Base-by-base conservation (phyloP, 2,329 filamentous ascomycete species). In the Neonectria hederae region DNA sequence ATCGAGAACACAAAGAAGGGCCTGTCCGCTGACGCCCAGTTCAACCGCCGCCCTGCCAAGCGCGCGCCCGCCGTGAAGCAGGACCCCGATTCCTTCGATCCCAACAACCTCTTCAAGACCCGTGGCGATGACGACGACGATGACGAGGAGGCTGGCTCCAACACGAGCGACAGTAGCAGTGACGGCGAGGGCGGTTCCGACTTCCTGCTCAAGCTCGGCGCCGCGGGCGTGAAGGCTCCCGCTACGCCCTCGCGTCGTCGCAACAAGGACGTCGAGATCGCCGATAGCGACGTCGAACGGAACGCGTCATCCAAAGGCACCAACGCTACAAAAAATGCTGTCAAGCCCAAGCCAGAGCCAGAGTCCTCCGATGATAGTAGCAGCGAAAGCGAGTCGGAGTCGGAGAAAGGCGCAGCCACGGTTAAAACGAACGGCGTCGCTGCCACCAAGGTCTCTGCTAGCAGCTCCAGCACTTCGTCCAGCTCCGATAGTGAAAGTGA, bases 251-350 rank as follows among this genome's bases (percentile, higher is more conserved):
- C 67, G 49, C 67, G 62, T 38, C 75, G 72, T 58, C 75, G 72
- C 62, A 73, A 67, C 73, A 76, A 77, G 67, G 65, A 76, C 46
- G 77, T 79, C 22, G 80, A 81, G 65, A 81, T 82, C 63, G 79
- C 79, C 71, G 80, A 82, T 61, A 82, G 80, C 69, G 79, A 82
- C 69, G 77, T 69, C 69, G 80, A 81, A 64, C 77, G 76, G 59
- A 74, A 74, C 51, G 66, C 75, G 40, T 65, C 74, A 19, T 66
- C 72, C 32, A 76, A 74, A 35, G 69, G 65, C 32, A 32, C 63
- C n/a, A 57, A 46, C 22, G 13, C 64, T 19, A 7, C 38, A 8
- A 71, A 69, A 55, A 70, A 70, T 21, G 19, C 64, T 54, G 32
- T 55, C 19, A 55, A 55, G 10, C 30, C 64, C 43, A 69, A 76